These are phyloP conservation scores for Amesomyces nigricolor DNA, from an alignment of 2,329 filamentous ascomycete genomes.

Conservation along the genomic window DNA sequence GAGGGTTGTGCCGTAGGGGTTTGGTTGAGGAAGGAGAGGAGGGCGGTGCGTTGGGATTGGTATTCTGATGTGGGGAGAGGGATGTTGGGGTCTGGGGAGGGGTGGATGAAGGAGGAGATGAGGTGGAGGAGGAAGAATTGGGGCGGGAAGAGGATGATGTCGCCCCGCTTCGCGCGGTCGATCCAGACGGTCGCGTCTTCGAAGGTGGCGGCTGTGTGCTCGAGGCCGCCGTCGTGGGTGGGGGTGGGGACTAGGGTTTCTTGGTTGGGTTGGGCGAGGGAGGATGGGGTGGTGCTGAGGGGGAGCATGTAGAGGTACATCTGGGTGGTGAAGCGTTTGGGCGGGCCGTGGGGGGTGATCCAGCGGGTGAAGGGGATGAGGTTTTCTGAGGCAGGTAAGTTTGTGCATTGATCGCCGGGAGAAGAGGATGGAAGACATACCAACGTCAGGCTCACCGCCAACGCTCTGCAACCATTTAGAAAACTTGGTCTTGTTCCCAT, in stretches of 20 bases:
- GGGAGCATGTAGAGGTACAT: constrained; percentile 96
- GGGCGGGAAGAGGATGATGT: constrained; percentile 84
- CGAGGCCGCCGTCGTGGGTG: constrained; percentile 57
- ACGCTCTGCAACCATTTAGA: constrained; percentile 53
- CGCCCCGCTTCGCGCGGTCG: constrained; percentile 51
- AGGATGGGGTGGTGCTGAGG: constrained; percentile 31
- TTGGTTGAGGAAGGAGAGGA: constrained; percentile 49
- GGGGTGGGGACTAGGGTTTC: constrained; percentile 63
- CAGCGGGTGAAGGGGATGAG: constrained; percentile 84
- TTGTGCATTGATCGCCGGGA: neutral
- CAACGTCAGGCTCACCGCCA: constrained; percentile 59
- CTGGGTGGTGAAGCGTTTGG: constrained; percentile 83
- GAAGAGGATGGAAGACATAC: constrained; percentile 36
- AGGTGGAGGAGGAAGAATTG: constrained; percentile 70
- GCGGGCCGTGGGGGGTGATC: constrained; percentile 71
- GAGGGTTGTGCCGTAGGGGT: constrained; percentile 35
- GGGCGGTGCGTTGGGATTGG: constrained; percentile 43
- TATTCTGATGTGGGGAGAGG: constrained; percentile 30
- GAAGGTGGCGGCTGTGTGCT: constrained; percentile 69
- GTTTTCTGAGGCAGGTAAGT: constrained; percentile 39
- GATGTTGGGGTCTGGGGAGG: constrained; percentile 24
- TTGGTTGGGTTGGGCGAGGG: constrained; percentile 31
- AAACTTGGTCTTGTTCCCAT: constrained; percentile 62
- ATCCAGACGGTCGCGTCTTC: constrained; percentile 67
- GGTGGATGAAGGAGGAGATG: constrained; percentile 47